Percentiles rank a stretch among this genome's conserved stretches.
phyloP scores from a whole-genome alignment of 2,329 filamentous ascomycete genomes.

The Grosmannia serpens region DNA sequence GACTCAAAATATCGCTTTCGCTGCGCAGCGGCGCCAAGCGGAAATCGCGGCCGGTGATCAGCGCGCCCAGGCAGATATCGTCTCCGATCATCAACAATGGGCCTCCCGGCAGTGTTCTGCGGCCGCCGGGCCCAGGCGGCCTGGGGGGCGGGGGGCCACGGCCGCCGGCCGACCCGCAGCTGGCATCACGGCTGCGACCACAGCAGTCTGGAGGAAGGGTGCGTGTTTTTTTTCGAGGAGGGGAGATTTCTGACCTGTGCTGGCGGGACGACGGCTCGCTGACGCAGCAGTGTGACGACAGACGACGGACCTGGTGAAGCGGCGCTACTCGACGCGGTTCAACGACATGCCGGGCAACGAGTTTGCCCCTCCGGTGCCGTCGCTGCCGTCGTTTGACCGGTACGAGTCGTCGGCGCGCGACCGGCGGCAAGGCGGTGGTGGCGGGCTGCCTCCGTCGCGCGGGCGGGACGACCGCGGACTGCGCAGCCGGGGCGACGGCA shows the following conservation, averaged over 20 bases:
- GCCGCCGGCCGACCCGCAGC: slow-evolving; percentile 18
- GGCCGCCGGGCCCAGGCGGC: slow-evolving; percentile 25
- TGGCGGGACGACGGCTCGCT: too few relatives aligned
- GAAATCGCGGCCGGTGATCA: slow-evolving; percentile 50
- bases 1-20: slow-evolving; percentile 51
- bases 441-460: slow-evolving; percentile 36
- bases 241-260: not conserved
- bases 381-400: slow-evolving; percentile 47
- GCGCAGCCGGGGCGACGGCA: not conserved
- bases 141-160: slow-evolving; percentile 17
- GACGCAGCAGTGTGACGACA: too few relatives aligned
- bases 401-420: slow-evolving; percentile 36
- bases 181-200: slow-evolving; percentile 30
- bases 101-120: slow-evolving; percentile 15
- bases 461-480: slow-evolving; percentile 21
- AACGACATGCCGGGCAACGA: slow-evolving; percentile 67
- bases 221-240: slow-evolving; percentile 9
- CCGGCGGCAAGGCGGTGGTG: slow-evolving; percentile 27
- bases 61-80: slow-evolving; percentile 52
- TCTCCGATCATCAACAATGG: slow-evolving; percentile 38
- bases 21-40: slow-evolving; percentile 49
- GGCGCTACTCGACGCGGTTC: slow-evolving; percentile 87
- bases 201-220: slow-evolving; percentile 46
- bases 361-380: slow-evolving; percentile 64
- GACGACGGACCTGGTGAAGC: slow-evolving; percentile 79